Conservation (phyloP, 768 basidiomycete genomes). For the Naganishia friedmannii region DNA sequence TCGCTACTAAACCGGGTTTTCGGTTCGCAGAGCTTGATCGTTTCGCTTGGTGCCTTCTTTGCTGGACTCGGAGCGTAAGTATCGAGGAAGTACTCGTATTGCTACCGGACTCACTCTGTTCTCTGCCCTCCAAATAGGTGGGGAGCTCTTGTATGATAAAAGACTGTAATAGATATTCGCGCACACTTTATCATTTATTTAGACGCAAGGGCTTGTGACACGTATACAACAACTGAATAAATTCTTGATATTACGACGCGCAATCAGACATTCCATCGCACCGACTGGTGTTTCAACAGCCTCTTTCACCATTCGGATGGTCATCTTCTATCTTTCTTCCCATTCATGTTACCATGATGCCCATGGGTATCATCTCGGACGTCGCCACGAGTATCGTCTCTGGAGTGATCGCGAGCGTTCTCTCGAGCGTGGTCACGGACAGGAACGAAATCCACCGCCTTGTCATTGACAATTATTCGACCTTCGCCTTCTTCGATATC, state of each 20-base stretch:
- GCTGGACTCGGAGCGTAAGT: constrained; percentile 46
- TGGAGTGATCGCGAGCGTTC: too few relatives aligned
- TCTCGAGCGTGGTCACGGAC: neutral
- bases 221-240: too few relatives aligned
- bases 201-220: too few relatives aligned
- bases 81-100: neutral
- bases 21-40: constrained; percentile 46
- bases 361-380: too few relatives aligned
- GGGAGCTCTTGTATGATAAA: constrained; percentile 18
- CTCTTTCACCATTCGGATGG: neutral
- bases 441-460: neutral
- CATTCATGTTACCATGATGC: neutral
- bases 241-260: too few relatives aligned
- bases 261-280: too few relatives aligned
- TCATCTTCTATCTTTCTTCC: neutral
- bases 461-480: constrained; percentile 18
- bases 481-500: constrained; percentile 46
- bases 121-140: neutral
- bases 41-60: constrained; percentile 48
- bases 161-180: neutral
- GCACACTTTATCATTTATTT: too few relatives aligned
- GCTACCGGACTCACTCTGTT: neutral
- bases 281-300: neutral
- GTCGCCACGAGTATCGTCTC: too few relatives aligned
- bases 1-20: neutral